phyloP scores from a whole-genome alignment of 495 filamentous ascomycete genomes.

The Cudoniella acicularis region DNA sequence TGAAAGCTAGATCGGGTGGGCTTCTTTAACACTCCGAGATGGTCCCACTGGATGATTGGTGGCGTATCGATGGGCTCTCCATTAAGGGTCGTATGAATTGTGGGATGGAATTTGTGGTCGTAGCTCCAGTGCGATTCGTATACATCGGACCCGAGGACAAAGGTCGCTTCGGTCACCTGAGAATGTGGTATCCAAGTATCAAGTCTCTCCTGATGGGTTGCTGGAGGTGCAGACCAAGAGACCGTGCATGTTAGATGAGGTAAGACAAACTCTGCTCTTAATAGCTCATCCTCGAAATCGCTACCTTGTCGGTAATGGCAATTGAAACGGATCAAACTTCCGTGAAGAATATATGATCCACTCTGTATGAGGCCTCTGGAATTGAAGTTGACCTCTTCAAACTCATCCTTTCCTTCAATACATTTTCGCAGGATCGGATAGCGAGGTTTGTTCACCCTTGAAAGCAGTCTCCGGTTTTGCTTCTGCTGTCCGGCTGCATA shows the following conservation, averaged over 20 bases:
- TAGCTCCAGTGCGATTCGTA: conserved; percentile 57
- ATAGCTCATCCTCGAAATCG: conserved; percentile 53
- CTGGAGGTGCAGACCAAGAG: conserved; percentile 55
- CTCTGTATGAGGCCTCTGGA: conserved; percentile 50
- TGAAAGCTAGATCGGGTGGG: conserved; percentile 51
- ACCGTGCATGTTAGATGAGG: conserved; percentile 54
- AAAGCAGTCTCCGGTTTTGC: conserved; percentile 39
- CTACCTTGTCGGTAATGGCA: conserved; percentile 57
- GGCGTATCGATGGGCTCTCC: conserved; percentile 51
- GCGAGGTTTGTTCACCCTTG: conserved; percentile 42
- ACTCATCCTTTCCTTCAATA: conserved; percentile 3
- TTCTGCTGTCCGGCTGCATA: conserved; percentile 24
- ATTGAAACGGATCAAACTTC: conserved; percentile 53
- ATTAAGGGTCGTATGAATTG: conserved; percentile 55
- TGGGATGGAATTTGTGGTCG: conserved; percentile 60
- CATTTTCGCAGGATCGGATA: conserved; percentile 35
- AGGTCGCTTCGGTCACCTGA: conserved; percentile 56
- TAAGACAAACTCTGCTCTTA: conserved; percentile 54
- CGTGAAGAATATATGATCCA: conserved; percentile 53
- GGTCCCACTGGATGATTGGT: conserved; percentile 57
- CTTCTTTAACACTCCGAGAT: conserved; percentile 51
- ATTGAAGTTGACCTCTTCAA: conserved; percentile 51
- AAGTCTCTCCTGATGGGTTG: conserved; percentile 47
- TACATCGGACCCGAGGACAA: conserved; percentile 51
- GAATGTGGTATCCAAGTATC: conserved; percentile 59